phyloP scores from a whole-genome alignment of 495 filamentous ascomycete species.

The Penicillium tannophilum region DNA sequence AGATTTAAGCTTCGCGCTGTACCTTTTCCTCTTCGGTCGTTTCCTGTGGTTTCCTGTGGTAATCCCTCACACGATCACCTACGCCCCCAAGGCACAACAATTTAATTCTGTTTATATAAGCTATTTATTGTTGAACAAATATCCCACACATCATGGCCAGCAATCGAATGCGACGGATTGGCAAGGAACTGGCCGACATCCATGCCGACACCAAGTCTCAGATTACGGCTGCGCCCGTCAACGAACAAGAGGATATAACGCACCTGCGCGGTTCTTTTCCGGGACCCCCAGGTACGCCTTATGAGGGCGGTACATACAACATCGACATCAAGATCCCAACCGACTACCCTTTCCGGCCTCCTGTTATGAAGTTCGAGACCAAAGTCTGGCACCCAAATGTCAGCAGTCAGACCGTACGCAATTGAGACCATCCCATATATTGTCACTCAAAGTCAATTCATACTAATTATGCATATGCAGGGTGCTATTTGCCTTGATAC shows the following conservation, averaged over 20 bases:
- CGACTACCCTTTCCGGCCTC: constrained; percentile 93
- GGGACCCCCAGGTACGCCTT: constrained; percentile 91
- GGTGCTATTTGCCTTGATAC: constrained; percentile 98
- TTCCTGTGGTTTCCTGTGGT: too few relatives aligned
- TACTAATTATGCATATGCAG: constrained; percentile 42
- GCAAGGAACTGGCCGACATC: constrained; percentile 92
- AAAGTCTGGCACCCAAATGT: constrained; percentile 99
- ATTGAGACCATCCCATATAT: neutral
- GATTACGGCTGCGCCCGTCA: constrained; percentile 67
- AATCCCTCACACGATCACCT: neutral
- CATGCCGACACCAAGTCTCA: constrained; percentile 72
- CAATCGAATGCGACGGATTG: constrained; percentile 78
- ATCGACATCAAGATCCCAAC: constrained; percentile 86
- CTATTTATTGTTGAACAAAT: neutral
- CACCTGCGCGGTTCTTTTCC: constrained; percentile 82
- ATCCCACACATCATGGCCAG: constrained; percentile 61
- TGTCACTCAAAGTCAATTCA: neutral
- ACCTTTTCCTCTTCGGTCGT: neutral
- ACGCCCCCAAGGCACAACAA: neutral
- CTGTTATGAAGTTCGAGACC: constrained; percentile 90
- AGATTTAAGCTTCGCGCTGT: neutral
- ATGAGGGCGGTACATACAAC: constrained; percentile 81
- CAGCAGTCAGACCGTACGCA: constrained; percentile 86
- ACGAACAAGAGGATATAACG: constrained; percentile 70
- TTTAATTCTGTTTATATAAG: neutral